Percentiles rank a stretch among this genome's conserved stretches.
phyloP scores from a whole-genome alignment of 441 rosid species.

The California macrophylla region DNA sequence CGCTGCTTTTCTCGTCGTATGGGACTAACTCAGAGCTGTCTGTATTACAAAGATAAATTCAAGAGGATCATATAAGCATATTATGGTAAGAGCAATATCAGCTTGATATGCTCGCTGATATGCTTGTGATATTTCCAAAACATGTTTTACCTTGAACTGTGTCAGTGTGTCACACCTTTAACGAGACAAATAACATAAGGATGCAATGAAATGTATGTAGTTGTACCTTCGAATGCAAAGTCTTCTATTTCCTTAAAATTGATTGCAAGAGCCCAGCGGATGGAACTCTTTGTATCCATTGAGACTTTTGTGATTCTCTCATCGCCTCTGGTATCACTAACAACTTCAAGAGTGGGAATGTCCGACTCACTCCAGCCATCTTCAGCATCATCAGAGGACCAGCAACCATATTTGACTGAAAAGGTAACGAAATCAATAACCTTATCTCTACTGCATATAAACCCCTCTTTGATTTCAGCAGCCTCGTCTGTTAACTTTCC shows the following conservation, averaged over 20 bases:
- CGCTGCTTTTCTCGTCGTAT: constrained; percentile 32
- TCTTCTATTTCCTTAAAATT: constrained; percentile 66
- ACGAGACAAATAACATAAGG: background rate
- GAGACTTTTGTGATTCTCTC: constrained; percentile 41
- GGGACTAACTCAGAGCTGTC: constrained; percentile 44
- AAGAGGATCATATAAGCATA: background rate
- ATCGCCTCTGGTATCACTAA: constrained; percentile 30
- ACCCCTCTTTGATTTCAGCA: constrained; percentile 56
- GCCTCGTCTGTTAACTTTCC: constrained; percentile 68
- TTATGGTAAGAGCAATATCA: background rate
- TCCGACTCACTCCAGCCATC: constrained; percentile 64
- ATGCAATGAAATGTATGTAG: background rate
- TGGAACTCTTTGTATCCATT: constrained; percentile 55
- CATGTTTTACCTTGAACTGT: background rate
- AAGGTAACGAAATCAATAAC: constrained; percentile 64
- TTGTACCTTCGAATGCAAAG: constrained; percentile 48
- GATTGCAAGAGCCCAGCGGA: constrained; percentile 76
- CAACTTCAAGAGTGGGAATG: constrained; percentile 46
- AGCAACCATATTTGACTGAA: constrained; percentile 65
- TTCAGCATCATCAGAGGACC: constrained; percentile 41
- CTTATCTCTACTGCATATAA: constrained; percentile 59
- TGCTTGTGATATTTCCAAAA: background rate
- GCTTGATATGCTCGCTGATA: too few relatives aligned
- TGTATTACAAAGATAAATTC: constrained; percentile 17
- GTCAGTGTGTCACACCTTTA: too few relatives aligned